Conservation (phyloP, 768 basidiomycete species). For the Boletus sp. region DNA sequence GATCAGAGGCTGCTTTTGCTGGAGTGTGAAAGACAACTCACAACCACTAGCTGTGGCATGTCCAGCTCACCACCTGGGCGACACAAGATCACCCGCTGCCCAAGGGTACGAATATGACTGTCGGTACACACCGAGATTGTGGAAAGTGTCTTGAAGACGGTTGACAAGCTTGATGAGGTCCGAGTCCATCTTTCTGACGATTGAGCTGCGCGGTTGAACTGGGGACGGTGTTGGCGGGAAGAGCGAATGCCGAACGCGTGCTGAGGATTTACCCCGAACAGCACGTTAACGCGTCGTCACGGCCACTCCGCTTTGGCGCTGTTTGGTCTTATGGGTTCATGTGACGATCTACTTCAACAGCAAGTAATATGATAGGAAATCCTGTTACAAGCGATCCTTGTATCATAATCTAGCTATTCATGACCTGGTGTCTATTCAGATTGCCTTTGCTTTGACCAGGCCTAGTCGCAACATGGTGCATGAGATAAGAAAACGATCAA, state of each 20-base stretch:
- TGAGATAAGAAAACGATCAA: background rate
- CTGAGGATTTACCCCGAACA: background rate
- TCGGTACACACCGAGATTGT: constrained; percentile 67
- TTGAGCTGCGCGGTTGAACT: background rate
- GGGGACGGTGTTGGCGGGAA: constrained; percentile 5
- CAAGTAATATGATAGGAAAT: constrained; percentile 6
- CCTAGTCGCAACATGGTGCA: constrained; percentile 42
- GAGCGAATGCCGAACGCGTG: constrained; percentile 14
- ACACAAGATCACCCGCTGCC: constrained; percentile 9
- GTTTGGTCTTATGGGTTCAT: constrained; percentile 14
- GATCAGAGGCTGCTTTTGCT: background rate
- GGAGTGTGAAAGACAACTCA: constrained; percentile 38
- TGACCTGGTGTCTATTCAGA: constrained; percentile 45
- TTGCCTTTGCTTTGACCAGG: constrained; percentile 88
- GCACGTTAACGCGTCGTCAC: constrained; percentile 31
- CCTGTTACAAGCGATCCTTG: constrained; percentile 6
- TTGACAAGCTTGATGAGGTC: constrained; percentile 94
- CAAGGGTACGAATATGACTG: constrained; percentile 1
- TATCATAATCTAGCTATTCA: constrained; percentile 29
- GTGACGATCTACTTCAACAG: background rate
- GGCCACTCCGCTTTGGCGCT: constrained; percentile 29
- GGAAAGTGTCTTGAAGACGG: constrained; percentile 91
- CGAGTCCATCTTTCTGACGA: constrained; percentile 68
- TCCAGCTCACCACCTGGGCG: constrained; percentile 79
- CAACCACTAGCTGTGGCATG: constrained; percentile 89